phyloP scores from a whole-genome alignment of 257 asterid genomes.

The Voacanga thouarsii region DNA sequence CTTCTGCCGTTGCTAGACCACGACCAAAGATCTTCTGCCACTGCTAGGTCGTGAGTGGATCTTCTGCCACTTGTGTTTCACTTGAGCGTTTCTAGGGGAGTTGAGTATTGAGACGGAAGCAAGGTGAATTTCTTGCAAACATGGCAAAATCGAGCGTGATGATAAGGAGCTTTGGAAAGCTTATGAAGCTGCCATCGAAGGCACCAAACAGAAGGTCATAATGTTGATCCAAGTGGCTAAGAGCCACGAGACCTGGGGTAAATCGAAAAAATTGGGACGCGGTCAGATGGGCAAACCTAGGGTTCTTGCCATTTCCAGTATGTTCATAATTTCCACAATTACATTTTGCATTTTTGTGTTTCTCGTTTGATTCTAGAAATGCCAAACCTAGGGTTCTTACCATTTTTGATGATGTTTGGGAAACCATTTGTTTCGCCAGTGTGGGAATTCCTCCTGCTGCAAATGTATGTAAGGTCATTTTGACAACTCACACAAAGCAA shows the following conservation, averaged over 20 bases:
- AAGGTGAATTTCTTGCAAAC: conserved; percentile 8
- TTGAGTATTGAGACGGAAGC: neutral
- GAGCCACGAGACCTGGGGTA: conserved; percentile 80
- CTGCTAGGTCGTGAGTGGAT: too few species aligned
- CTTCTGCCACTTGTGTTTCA: conserved; percentile 1
- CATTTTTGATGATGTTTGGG: too few species aligned
- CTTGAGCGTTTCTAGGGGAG: neutral
- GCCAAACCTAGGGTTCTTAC: too few species aligned
- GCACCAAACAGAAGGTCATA: conserved; percentile 68
- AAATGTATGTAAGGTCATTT: too few species aligned
- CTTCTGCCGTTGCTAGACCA: too few species aligned
- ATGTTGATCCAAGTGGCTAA: conserved; percentile 96
- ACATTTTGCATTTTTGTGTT: neutral
- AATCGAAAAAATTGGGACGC: conserved; percentile 74
- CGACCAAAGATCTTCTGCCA: too few species aligned
- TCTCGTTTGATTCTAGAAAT: neutral
- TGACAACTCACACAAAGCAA: too few species aligned
- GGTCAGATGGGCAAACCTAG: conserved; percentile 96
- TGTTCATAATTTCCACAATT: neutral
- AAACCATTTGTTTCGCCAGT: too few species aligned
- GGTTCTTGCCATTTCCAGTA: conserved; percentile 92
- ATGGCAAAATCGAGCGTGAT: conserved; percentile 99
- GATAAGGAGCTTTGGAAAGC: conserved; percentile 93
- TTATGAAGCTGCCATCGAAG: conserved; percentile 87
- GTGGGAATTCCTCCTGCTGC: too few species aligned